Evolutionary conservation across 768 basidiomycete genomes (phyloP), one percentile per base, ranked within the genome.

Genomic region (Mycena floridula): DNA sequence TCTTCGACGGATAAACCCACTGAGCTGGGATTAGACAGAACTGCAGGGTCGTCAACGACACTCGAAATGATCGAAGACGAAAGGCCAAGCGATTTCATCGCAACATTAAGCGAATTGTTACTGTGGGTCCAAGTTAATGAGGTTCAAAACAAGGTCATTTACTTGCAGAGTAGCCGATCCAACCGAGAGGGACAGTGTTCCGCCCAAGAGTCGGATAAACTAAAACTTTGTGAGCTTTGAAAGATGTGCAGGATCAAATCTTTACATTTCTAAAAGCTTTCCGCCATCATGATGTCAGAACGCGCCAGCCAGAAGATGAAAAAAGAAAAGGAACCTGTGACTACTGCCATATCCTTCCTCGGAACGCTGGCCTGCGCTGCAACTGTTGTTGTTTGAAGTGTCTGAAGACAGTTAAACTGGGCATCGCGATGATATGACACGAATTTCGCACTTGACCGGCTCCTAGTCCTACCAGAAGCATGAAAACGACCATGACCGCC

Each of bases 361-460:
- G 76, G 60, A 0, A 89, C 86, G 21, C 82, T 80, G 0, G 85
- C 84, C 56, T 89, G 87, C 6, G 77, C 81, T 0, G 82, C 82
- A 6, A 85, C 77, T 0, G 82, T 85, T 0, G 81, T 83, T 0
- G 81, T 83, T 56, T 77, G 76, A 12, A 76, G 53, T 0, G 76
- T 79, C 75, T 80, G 24, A 40, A 15, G 7, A 7, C 11, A 30
- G n/a, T 5, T 36, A 30, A 28, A 18, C n/a, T n/a, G 35, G 20
- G 9, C 25, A 15, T n/a, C 16, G 13, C 25, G 15, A 46, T 38
- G 3, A 56, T 40, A 20, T 60, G 22, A 44, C 43, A 50, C 60
- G 57, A 8, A 53, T 50, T 3, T 61, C 69, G 32, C 50, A 73
- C 71, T 57, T 77, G 73, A 6, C 84, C 84, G 18, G 81, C 77